Base-by-base conservation (phyloP, 352 stramenopile species). In the Globisporangium barbulae region DNA sequence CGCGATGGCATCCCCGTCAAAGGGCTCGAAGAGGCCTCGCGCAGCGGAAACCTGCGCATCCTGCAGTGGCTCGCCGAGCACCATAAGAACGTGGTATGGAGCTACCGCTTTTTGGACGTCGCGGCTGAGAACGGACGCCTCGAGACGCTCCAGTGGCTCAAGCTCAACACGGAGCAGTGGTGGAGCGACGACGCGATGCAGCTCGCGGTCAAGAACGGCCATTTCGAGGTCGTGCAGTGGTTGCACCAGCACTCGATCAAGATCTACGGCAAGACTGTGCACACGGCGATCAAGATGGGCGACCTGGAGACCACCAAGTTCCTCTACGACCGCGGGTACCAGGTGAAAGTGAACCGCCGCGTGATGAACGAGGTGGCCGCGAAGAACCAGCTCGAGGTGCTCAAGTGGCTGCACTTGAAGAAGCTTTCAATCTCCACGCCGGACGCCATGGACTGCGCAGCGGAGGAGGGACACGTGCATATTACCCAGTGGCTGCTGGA, bases 121-220 rank as follows among this genome's bases (percentile, higher is more conserved):
- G 59, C 59, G 4, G 59, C 59, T 0, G 59, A 48, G 31, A 30
- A 50, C 28, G 59, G 59, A 22, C 48, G 53, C 3, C 21, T 64
- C 35, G 59, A 49, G 35, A 47, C 57, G 57, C 57, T 63, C 19
- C 41, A 55, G 31, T 63, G 57, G 57, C 57, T 63, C 31, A 63
- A 63, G n/a, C 22, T 42, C 7, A 37, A 63, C 31, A 55, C 44
- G 2, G 57, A 55, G 30, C 57, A 63, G 44, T 63, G 57, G 57
- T 63, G 57, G 57, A 63, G 57, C 44, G 57, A 63, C 57, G 57
- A 63, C 42, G 57, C 57, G 22, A 63, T 63, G 57, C 57, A 63
- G 42, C 30, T 65, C 5, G 60, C 60, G 12, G 60, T 59, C 21
- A 39, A 41, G n/a, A 47, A 64, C 39, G 59, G 59, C 37, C 59